Evolutionary conservation across 768 basidiomycete species (phyloP).

Genomic region (Porphyrellus cyaneotinctus): DNA sequence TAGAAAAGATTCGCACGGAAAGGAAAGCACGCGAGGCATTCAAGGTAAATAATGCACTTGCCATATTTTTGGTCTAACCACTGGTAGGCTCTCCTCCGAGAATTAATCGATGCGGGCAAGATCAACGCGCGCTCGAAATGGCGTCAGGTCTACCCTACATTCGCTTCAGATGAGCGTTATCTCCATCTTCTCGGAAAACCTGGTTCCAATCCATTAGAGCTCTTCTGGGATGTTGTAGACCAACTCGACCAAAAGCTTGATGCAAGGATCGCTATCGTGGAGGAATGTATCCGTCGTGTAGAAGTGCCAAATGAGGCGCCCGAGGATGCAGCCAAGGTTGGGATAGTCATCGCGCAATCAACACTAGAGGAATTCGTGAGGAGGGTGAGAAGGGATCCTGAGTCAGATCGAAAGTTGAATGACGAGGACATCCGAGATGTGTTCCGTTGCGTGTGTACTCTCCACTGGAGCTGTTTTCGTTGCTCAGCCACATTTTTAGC

Average conservation of each 20-base stretch:
- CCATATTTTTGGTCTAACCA: not conserved
- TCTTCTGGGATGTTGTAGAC: constrained; percentile 95
- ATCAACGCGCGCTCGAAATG: constrained; percentile 85
- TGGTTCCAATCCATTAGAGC: constrained; percentile 91
- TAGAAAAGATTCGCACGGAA: constrained; percentile 80
- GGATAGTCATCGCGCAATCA: constrained; percentile 49
- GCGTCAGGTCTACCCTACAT: constrained; percentile 80
- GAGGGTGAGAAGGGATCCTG: constrained; percentile 54
- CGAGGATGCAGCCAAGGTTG: constrained; percentile 33
- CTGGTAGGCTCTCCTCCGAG: constrained; percentile 62
- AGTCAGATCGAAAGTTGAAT: constrained; percentile 46
- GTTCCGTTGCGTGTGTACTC: constrained; percentile 55
- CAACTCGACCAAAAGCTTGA: constrained; percentile 82
- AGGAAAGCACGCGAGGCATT: constrained; percentile 91
- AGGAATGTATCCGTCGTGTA: constrained; percentile 51
- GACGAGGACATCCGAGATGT: constrained; percentile 53
- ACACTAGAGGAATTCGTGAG: constrained; percentile 58
- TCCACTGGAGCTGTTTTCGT: not conserved
- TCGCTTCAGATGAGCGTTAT: constrained; percentile 81
- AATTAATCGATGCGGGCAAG: constrained; percentile 59
- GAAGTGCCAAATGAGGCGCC: constrained; percentile 30
- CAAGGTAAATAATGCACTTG: constrained; percentile 46
- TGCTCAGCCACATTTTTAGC: constrained; percentile 39
- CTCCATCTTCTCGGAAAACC: constrained; percentile 84
- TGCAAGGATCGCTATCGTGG: constrained; percentile 65